Conservation (phyloP, 2,329 filamentous ascomycete genomes). For the Sarocladium oryzae region DNA sequence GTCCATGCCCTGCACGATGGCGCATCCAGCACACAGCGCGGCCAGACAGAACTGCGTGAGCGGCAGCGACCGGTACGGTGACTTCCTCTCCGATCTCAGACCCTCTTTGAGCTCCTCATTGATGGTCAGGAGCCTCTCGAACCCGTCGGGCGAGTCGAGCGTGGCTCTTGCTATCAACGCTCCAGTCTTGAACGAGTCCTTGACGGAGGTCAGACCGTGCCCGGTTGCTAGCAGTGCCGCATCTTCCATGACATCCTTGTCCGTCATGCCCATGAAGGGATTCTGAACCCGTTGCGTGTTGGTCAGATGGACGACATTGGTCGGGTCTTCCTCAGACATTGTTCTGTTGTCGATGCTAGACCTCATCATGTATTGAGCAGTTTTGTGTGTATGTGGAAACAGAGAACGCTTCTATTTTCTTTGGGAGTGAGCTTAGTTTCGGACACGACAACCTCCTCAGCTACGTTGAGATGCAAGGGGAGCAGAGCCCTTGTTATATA, state of each 20-base stretch:
- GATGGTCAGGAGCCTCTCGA: slow-evolving; percentile 12
- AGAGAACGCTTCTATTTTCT: neutral
- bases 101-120: slow-evolving; percentile 13
- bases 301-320: neutral
- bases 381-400: neutral
- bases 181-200: slow-evolving; percentile 37
- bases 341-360: neutral
- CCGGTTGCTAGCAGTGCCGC: slow-evolving; percentile 20
- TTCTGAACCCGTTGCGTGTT: slow-evolving; percentile 13
- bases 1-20: slow-evolving; percentile 59
- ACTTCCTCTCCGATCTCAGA: slow-evolving; percentile 12
- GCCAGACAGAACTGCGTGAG: slow-evolving; percentile 2
- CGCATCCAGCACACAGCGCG: slow-evolving; percentile 21
- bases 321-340: neutral
- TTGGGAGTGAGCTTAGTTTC: too few species aligned
- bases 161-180: slow-evolving; percentile 38
- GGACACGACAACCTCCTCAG: too few species aligned
- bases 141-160: slow-evolving; percentile 9
- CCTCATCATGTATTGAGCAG: neutral
- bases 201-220: slow-evolving; percentile 19
- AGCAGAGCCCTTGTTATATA: too few species aligned
- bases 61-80: slow-evolving; percentile 2
- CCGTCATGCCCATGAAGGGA: slow-evolving; percentile 13
- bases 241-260: slow-evolving; percentile 16
- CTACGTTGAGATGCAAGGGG: too few species aligned